Conservation (phyloP, 352 stramenopile species). For the Pythium plurisporium region DNA sequence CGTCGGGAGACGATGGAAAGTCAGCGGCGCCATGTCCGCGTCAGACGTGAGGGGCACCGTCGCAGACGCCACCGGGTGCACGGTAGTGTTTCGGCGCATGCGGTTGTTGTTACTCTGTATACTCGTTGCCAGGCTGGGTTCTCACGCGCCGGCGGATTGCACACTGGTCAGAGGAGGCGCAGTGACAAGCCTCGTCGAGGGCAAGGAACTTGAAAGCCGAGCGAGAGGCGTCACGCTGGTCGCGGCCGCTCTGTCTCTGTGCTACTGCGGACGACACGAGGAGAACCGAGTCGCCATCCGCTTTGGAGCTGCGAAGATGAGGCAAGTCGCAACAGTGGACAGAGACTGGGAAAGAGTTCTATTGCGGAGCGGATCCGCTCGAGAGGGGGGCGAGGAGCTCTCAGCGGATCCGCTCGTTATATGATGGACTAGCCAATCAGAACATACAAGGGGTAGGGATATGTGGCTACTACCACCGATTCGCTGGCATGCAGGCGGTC, state of each 20-base stretch:
- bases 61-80: conserved; percentile 2
- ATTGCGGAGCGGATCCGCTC: conserved; percentile 4
- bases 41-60: not conserved
- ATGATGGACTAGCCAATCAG: conserved; percentile 5
- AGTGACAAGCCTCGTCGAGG: not conserved
- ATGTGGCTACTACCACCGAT: not conserved
- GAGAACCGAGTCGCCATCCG: not conserved
- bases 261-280: not conserved
- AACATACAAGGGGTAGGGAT: not conserved
- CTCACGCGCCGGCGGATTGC: conserved; percentile 15
- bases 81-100: conserved; percentile 1
- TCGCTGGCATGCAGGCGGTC: not conserved
- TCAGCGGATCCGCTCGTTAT: not conserved
- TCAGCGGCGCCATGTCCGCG: conserved; percentile 4
- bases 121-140: not conserved
- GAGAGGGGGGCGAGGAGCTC: too few relatives aligned
- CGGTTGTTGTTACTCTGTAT: too few relatives aligned
- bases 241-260: conserved; percentile 1
- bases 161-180: not conserved
- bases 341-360: not conserved
- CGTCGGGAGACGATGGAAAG: not conserved
- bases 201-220: too few relatives aligned
- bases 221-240: not conserved
- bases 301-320: not conserved
- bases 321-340: not conserved